Evolutionary conservation across 140 eudicot genomes (phyloP).

Genomic region (Stevia rebaudiana): DNA sequence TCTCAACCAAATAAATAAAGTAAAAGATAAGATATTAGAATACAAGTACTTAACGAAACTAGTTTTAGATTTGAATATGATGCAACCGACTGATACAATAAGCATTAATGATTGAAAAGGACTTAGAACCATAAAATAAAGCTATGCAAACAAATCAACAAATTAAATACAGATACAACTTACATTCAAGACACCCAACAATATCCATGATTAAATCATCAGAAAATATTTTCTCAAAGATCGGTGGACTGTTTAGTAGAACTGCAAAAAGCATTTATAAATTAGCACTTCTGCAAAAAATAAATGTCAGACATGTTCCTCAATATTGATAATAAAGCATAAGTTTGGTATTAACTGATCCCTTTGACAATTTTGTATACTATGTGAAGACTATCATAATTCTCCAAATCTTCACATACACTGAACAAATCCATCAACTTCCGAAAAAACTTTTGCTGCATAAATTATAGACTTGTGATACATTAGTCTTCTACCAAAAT

Average conservation of each 20-base stretch:
- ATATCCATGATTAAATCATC: slow-evolving; percentile 85
- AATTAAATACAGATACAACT: slow-evolving; percentile 19
- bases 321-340: slow-evolving; percentile 12
- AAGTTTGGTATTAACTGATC: slow-evolving; percentile 58
- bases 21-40: no score
- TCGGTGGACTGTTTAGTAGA: slow-evolving; percentile 71
- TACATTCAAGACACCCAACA: slow-evolving; percentile 90
- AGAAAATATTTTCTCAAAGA: slow-evolving; percentile 78
- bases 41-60: no score
- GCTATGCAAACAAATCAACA: neutral
- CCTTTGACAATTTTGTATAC: slow-evolving; percentile 81
- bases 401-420: slow-evolving; percentile 77
- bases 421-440: slow-evolving; percentile 85
- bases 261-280: slow-evolving; percentile 40
- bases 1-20: neutral
- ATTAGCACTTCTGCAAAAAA: neutral
- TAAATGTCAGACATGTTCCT: neutral
- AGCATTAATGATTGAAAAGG: neutral
- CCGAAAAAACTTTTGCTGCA: slow-evolving; percentile 75
- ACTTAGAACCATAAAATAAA: neutral
- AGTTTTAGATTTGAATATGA: neutral
- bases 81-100: neutral
- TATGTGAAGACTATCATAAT: slow-evolving; percentile 77
- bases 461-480: slow-evolving; percentile 9
- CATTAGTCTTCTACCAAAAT: neutral